Base-by-base conservation (phyloP, 129 eudicot species). In the Pseudognaphalium luteoalbum region DNA sequence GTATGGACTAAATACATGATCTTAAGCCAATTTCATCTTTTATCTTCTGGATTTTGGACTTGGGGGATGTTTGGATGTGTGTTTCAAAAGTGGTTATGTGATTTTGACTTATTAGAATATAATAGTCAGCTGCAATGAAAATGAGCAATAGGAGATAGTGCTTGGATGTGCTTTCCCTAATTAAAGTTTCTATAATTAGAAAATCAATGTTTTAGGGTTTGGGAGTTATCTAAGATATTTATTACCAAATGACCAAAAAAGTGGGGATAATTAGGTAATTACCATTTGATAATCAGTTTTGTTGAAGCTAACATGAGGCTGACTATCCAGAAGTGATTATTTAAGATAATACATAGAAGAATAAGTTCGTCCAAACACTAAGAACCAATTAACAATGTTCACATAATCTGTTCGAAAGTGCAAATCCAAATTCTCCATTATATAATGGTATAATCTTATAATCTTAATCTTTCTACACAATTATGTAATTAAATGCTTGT, bases 1-100 rank as follows among this genome's bases (percentile, higher is more conserved):
- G 99, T 95, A 91, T 21, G 85, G 41, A 58, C n/a, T 70, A 54
- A 80, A 16, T 28, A 2, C 52, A 60, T 71, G 22, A 72, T 52
- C 4, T n/a, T 73, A 71, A 61, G 47, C 4, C 81, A 9, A 33
- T 67, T 60, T 42, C 51, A 28, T 47, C 39, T 30, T 71, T 75
- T 42, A 25, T 67, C 41, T 66, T 76, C 34, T 12, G 35, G 62
- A 4, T 4, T 70, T n/a, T 14, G n/a, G 60, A 63, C 6, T 30
- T 66, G 16, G 75, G 63, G 59, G 58, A 6, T 69, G 28, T 59
- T 70, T 30, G 47, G 6, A 30, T 34, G 68, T 58, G 34, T 14
- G 12, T 58, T 20, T 73, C 2, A 20, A 57, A 35, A 72, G 35
- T 72, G 52, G 22, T 17, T 11, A 50, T 20, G 25, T 59, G 30